phyloP scores from a whole-genome alignment of 192 early-diverging fungal genomes.

The Coemansia sp. region DNA sequence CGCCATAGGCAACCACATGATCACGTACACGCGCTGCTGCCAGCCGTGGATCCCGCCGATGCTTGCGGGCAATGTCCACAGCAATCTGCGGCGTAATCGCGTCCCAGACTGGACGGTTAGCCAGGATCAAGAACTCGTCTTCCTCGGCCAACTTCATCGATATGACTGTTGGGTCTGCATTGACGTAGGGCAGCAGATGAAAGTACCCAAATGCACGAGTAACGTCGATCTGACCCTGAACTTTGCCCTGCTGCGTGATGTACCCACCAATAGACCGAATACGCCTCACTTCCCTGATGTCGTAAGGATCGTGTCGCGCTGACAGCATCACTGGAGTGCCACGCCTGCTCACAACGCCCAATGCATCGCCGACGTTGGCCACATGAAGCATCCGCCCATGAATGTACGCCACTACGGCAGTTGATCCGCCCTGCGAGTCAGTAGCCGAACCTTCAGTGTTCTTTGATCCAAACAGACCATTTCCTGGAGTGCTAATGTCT shows the following conservation, averaged over 20 bases:
- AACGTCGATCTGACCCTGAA: slow-evolving; percentile 74
- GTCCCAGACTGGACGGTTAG: slow-evolving; percentile 75
- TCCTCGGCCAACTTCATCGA: slow-evolving; percentile 72
- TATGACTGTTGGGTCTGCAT: slow-evolving; percentile 79
- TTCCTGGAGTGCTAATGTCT: slow-evolving; percentile 29
- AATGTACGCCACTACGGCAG: slow-evolving; percentile 79
- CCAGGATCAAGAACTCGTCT: slow-evolving; percentile 80
- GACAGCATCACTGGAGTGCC: slow-evolving; percentile 69
- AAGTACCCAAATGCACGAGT: slow-evolving; percentile 88
- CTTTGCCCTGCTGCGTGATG: slow-evolving; percentile 69
- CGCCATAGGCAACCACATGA: slow-evolving; percentile 80
- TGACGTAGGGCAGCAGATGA: slow-evolving; percentile 75
- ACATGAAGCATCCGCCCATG: slow-evolving; percentile 75
- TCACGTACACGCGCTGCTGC: slow-evolving; percentile 82
- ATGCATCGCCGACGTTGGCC: slow-evolving; percentile 83
- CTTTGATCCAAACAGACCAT: slow-evolving; percentile 30
- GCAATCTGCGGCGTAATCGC: slow-evolving; percentile 76
- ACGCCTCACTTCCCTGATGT: slow-evolving; percentile 66
- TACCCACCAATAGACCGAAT: slow-evolving; percentile 80
- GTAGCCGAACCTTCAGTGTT: slow-evolving; percentile 23
- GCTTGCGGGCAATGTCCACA: slow-evolving; percentile 81
- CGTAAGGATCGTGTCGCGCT: slow-evolving; percentile 69
- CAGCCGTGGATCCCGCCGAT: slow-evolving; percentile 70
- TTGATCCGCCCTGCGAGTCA: slow-evolving; percentile 67
- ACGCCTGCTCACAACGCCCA: slow-evolving; percentile 75